Evolutionary conservation across 1,284 basidiomycete species (phyloP).

Genomic region (Exobasidium cylindrosporum): DNA sequence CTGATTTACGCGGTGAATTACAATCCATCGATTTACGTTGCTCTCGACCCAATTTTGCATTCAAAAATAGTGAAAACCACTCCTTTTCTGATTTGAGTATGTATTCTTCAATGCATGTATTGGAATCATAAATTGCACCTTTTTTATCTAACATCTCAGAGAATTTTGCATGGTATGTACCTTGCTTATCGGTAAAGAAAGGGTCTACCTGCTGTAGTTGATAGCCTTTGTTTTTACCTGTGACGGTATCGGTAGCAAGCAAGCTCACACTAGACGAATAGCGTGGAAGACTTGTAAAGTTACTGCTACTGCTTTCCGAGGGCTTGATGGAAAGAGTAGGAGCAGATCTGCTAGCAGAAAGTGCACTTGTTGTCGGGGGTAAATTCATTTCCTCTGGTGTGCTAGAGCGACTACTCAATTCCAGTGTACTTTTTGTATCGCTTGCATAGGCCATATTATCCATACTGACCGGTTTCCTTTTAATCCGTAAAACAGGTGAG

Average conservation of each 20-base stretch:
- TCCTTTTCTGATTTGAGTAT: background rate
- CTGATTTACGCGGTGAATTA: background rate
- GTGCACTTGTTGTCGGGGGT: background rate
- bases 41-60: background rate
- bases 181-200: background rate
- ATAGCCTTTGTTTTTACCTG: background rate
- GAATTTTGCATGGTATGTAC: background rate
- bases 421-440: too few relatives aligned
- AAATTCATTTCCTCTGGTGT: too few relatives aligned
- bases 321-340: background rate
- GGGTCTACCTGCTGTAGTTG: background rate
- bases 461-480: background rate
- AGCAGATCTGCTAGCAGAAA: background rate
- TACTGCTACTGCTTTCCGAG: background rate
- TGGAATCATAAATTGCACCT: background rate
- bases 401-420: too few relatives aligned
- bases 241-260: background rate
- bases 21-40: background rate
- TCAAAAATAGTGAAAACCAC: background rate
- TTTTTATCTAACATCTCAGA: background rate
- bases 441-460: background rate
- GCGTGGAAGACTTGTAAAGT: background rate
- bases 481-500: background rate
- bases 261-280: constrained; percentile 1
- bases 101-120: constrained; percentile 3